phyloP scores from a whole-genome alignment of 805 yeast genomes.

The Sugiyamaella marilandica region DNA sequence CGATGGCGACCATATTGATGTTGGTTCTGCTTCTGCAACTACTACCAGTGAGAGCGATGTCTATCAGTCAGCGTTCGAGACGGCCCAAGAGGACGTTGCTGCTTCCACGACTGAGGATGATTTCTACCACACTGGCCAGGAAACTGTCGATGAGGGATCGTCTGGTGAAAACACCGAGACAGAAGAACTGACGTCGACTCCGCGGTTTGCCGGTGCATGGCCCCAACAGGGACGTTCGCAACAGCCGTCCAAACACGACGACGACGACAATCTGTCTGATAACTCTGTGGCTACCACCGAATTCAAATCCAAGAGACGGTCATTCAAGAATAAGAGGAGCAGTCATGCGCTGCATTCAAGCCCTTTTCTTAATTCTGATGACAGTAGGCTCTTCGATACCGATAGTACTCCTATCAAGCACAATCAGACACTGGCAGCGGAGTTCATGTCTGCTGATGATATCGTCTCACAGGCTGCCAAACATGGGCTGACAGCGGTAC shows the following conservation, averaged over 20 bases:
- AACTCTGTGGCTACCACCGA: neutral
- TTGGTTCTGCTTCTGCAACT: neutral
- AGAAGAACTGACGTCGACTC: constrained; percentile 17
- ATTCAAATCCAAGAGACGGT: constrained; percentile 11
- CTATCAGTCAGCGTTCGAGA: constrained; percentile 26
- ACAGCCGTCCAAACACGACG: constrained; percentile 13
- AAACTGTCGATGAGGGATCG: constrained; percentile 23
- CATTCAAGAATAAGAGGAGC: constrained; percentile 10
- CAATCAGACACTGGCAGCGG: constrained; percentile 20
- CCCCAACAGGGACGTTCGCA: neutral
- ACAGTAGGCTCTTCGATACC: constrained; percentile 3
- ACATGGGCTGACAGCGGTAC: constrained; percentile 9
- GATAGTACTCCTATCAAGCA: constrained; percentile 9
- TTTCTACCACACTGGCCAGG: constrained; percentile 26
- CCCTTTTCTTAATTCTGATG: constrained; percentile 8
- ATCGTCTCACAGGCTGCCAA: constrained; percentile 16
- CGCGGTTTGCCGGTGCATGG: constrained; percentile 13
- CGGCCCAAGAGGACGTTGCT: constrained; percentile 25
- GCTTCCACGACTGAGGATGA: constrained; percentile 28
- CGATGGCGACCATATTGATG: neutral
- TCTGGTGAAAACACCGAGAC: constrained; percentile 31
- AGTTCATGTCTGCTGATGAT: constrained; percentile 26
- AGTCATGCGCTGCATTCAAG: constrained; percentile 10
- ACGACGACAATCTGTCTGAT: constrained; percentile 5
- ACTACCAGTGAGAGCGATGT: constrained; percentile 21